phyloP scores from a whole-genome alignment of 352 stramenopile species.

The Globisporangium spiculum region DNA sequence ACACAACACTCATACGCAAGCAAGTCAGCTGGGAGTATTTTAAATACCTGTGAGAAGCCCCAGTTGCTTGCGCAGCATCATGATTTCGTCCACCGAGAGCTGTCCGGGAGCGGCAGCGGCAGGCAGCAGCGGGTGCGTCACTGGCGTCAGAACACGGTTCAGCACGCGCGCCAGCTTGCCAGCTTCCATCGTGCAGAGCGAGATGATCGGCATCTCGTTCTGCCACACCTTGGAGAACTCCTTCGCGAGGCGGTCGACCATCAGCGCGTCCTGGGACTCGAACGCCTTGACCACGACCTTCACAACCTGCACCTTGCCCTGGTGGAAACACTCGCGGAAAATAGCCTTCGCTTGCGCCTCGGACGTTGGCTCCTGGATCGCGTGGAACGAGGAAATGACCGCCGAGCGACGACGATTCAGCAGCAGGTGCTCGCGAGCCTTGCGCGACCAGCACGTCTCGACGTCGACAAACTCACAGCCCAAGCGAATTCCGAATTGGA shows the following conservation, averaged over 20 bases:
- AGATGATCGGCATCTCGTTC: conserved; percentile 91
- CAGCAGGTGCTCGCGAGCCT: conserved; percentile 62
- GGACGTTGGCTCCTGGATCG: conserved; percentile 48
- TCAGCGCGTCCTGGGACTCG: conserved; percentile 81
- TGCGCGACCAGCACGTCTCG: conserved; percentile 85
- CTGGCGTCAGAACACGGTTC: conserved; percentile 94
- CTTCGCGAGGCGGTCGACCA: conserved; percentile 67
- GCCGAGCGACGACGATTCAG: conserved; percentile 39
- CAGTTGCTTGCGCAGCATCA: conserved; percentile 79
- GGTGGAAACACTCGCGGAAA: conserved; percentile 69
- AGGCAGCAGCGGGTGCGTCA: conserved; percentile 93
- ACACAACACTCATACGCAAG: conserved; percentile 16
- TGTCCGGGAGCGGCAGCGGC: conserved; percentile 94
- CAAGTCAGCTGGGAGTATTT: conserved; percentile 9
- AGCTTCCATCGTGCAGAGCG: conserved; percentile 90
- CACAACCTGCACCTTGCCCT: conserved; percentile 81
- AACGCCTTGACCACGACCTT: conserved; percentile 91
- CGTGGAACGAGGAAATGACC: conserved; percentile 81
- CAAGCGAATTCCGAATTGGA: conserved; percentile 89
- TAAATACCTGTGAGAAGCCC: conserved; percentile 82
- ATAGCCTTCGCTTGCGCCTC: conserved; percentile 47
- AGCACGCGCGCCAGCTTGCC: conserved; percentile 94
- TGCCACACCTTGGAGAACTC: conserved; percentile 49
- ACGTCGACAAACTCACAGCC: conserved; percentile 97
- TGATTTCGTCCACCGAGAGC: conserved; percentile 93